phyloP scores from a whole-genome alignment of 2,329 filamentous ascomycete species.

The Cladosporium sphaerospermum region DNA sequence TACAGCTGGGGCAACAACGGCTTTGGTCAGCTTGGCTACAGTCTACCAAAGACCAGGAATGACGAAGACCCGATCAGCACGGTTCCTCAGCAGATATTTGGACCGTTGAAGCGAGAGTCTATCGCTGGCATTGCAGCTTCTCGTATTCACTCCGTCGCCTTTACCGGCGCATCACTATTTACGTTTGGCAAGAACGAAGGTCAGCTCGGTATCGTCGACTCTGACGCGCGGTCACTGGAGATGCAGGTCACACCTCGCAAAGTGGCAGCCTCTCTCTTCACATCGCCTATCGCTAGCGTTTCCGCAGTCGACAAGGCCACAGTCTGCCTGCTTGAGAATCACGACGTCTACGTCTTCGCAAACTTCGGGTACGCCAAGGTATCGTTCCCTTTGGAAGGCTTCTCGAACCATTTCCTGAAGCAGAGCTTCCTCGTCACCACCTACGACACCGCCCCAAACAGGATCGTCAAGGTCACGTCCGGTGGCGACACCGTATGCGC shows the following conservation, averaged over 20 bases:
- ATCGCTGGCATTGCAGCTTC: slow-evolving; percentile 83
- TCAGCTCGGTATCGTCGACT: slow-evolving; percentile 88
- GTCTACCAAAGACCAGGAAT: slow-evolving; percentile 61
- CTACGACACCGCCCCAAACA: slow-evolving; percentile 58
- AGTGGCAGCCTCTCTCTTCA: slow-evolving; percentile 79
- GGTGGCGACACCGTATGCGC: slow-evolving; percentile 91
- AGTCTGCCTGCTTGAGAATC: slow-evolving; percentile 74
- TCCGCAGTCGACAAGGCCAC: slow-evolving; percentile 89
- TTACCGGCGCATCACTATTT: slow-evolving; percentile 74
- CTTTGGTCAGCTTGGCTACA: slow-evolving; percentile 79
- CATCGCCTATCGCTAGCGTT: slow-evolving; percentile 65
- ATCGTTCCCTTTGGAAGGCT: slow-evolving; percentile 70
- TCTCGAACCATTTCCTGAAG: slow-evolving; percentile 63
- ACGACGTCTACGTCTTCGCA: slow-evolving; percentile 87
- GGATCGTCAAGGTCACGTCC: slow-evolving; percentile 69
- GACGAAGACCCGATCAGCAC: slow-evolving; percentile 81
- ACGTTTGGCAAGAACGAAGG: slow-evolving; percentile 95
- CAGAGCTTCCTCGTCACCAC: slow-evolving; percentile 59
- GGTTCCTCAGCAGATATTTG: slow-evolving; percentile 82
- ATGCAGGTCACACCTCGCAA: slow-evolving; percentile 76
- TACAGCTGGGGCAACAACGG: slow-evolving; percentile 93
- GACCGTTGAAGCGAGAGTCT: slow-evolving; percentile 77
- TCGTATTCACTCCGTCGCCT: slow-evolving; percentile 82
- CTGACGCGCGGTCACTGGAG: slow-evolving; percentile 84
- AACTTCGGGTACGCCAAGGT: slow-evolving; percentile 94